Evolutionary conservation across 805 yeast genomes (phyloP).

Genomic region (Ogataea methanolica): DNA sequence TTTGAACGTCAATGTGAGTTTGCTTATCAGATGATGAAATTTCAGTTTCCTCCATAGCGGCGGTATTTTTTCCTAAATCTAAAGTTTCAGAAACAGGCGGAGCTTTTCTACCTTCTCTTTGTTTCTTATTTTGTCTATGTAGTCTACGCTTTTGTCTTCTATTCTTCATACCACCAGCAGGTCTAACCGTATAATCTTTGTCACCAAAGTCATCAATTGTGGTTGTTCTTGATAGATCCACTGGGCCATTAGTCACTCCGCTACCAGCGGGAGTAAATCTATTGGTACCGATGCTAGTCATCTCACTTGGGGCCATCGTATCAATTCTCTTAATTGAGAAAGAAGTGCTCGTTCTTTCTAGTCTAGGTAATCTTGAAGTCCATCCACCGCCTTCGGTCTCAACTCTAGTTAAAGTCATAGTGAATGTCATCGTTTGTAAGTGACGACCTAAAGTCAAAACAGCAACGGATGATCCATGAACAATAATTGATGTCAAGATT

Average conservation of each 20-base stretch:
- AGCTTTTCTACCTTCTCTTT: slow-evolving; percentile 23
- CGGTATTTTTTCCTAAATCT: slow-evolving; percentile 23
- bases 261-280: neutral
- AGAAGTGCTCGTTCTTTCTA: slow-evolving; percentile 68
- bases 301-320: slow-evolving; percentile 42
- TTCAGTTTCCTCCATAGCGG: slow-evolving; percentile 14
- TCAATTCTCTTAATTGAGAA: slow-evolving; percentile 82
- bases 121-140: slow-evolving; percentile 20
- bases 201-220: slow-evolving; percentile 17
- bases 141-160: slow-evolving; percentile 30
- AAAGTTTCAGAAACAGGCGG: slow-evolving; percentile 31
- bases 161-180: slow-evolving; percentile 71
- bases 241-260: slow-evolving; percentile 15
- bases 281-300: slow-evolving; percentile 2
- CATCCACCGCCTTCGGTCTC: slow-evolving; percentile 73
- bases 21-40: slow-evolving; percentile 1
- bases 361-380: slow-evolving; percentile 81
- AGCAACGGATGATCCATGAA: slow-evolving; percentile 59
- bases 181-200: slow-evolving; percentile 45
- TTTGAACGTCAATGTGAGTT: neutral
- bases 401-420: slow-evolving; percentile 80
- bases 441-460: slow-evolving; percentile 72
- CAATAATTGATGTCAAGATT: slow-evolving; percentile 51
- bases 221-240: neutral
- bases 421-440: slow-evolving; percentile 85